Evolutionary conservation across 306 rosid species (phyloP), one percentile per base, ranked within the genome.

Genomic region (Acacia melanoxylon): DNA sequence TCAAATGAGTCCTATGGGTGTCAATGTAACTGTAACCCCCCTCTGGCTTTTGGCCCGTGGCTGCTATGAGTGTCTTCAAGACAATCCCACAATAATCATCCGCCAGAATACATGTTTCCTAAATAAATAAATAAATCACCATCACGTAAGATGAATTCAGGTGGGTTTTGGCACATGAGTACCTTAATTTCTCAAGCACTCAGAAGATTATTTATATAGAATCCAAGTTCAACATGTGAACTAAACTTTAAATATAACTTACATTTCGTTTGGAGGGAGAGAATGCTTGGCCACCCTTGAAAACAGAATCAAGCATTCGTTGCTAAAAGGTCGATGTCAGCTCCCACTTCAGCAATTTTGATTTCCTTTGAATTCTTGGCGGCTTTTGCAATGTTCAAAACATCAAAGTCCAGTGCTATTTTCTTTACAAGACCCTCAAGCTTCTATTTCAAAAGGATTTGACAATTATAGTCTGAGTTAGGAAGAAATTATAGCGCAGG

Each of bases 321-420:
- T 40, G 91, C 70, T 79, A 92, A 41, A 52, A 84, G 77, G 86
- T 93, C 97, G 35, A 95, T 91, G 86, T 95, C 99, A 75, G 88
- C 90, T 81, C 96, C 99, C 56, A 91, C 90, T 86, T 93, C 99
- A 63, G 91, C 85, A 76, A 93, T 85, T 89, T 95, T 95, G 83
- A 82, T 25, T 40, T 93, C 99, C 88, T 91, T 93, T 27, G 97
- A 92, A 86, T 82, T 80, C 77, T 87, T 91, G 8, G 93, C 93
- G 74, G 87, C 87, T 86, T 81, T 90, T 68, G 97, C 96, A 82
- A 93, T 85, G 86, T 72, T 91, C 86, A 83, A 86, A 25, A 95
- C 98, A 85, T 95, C 97, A 12, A 95, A 92, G 86, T 92, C 98
- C 59, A 95, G 61, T 14, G 99, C 98, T 79, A 88, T 91, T 81